phyloP scores from a whole-genome alignment of 495 filamentous ascomycete species.

The Aeminium ludgeri region DNA sequence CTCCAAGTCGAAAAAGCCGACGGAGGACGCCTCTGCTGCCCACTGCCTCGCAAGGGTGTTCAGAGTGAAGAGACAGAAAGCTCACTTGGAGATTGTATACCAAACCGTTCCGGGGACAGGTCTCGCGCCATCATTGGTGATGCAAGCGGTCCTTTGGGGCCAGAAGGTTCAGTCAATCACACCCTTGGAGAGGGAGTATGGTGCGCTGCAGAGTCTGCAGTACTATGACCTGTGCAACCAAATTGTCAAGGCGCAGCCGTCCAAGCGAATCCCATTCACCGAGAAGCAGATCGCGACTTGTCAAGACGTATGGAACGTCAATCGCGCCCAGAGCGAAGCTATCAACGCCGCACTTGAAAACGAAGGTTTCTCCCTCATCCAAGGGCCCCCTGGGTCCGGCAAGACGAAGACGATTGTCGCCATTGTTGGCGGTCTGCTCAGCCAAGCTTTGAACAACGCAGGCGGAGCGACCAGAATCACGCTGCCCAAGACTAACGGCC shows the following conservation, averaged over 20 bases:
- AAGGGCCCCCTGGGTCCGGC: constrained; percentile 89
- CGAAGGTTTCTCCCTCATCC: constrained; percentile 88
- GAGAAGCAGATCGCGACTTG: constrained; percentile 50
- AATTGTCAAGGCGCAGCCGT: constrained; percentile 72
- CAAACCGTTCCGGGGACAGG: constrained; percentile 50
- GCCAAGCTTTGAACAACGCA: constrained; percentile 27
- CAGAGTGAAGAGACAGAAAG: constrained; percentile 62
- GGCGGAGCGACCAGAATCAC: constrained; percentile 16
- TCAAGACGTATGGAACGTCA: constrained; percentile 62
- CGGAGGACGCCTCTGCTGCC: constrained; percentile 40
- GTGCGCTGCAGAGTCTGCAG: constrained; percentile 70
- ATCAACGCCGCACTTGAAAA: constrained; percentile 83
- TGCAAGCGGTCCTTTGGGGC: constrained; percentile 49
- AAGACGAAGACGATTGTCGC: constrained; percentile 98
- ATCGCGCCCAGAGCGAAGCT: constrained; percentile 79
- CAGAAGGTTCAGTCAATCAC: constrained; percentile 74
- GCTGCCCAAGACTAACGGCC: constrained; percentile 13
- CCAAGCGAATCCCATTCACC: constrained; percentile 63
- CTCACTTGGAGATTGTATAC: constrained; percentile 65
- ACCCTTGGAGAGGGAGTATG: constrained; percentile 88
- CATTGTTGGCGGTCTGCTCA: constrained; percentile 78
- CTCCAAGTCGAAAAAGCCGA: constrained; percentile 51
- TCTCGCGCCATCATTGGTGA: constrained; percentile 34
- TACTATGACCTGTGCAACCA: constrained; percentile 93
- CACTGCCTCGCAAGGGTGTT: constrained; percentile 78